phyloP scores from a whole-genome alignment of 257 asterid genomes.

The Voacanga thouarsii region DNA sequence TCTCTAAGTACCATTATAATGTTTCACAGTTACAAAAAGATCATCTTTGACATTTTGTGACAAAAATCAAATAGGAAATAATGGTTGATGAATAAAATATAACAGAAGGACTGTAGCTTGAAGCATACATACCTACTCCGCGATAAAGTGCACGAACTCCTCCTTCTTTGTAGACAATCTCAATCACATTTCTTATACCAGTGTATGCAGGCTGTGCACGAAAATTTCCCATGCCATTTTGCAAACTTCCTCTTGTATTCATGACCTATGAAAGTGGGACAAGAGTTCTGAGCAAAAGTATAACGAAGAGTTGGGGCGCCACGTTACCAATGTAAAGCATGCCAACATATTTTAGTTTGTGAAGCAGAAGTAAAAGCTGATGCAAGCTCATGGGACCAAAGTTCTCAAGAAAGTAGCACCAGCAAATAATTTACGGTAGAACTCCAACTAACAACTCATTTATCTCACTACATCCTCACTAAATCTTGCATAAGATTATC shows the following conservation, averaged over 20 bases:
- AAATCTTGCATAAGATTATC: not conserved
- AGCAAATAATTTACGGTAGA: not conserved
- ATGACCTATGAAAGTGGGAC: conserved; percentile 39
- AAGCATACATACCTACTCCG: conserved; percentile 65
- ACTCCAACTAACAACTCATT: not conserved
- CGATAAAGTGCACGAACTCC: conserved; percentile 86
- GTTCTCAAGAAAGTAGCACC: not conserved
- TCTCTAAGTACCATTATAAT: not conserved
- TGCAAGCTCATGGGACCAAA: not conserved
- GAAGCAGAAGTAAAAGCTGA: not conserved
- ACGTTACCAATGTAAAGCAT: not conserved
- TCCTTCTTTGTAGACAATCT: conserved; percentile 72
- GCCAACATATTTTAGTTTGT: not conserved
- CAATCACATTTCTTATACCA: conserved; percentile 71
- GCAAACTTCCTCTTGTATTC: conserved; percentile 46
- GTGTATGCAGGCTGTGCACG: conserved; percentile 53
- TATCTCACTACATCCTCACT: not conserved
- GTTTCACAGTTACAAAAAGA: too few species aligned
- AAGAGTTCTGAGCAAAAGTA: not conserved
- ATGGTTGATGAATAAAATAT: not conserved
- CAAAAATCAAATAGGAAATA: not conserved
- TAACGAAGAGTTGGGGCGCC: too few species aligned
- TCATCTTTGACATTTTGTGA: not conserved
- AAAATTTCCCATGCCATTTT: conserved; percentile 32
- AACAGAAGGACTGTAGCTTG: not conserved